Evolutionary conservation across 1,139 yeast genomes (phyloP).

Genomic region (Petasospora fabianii): DNA sequence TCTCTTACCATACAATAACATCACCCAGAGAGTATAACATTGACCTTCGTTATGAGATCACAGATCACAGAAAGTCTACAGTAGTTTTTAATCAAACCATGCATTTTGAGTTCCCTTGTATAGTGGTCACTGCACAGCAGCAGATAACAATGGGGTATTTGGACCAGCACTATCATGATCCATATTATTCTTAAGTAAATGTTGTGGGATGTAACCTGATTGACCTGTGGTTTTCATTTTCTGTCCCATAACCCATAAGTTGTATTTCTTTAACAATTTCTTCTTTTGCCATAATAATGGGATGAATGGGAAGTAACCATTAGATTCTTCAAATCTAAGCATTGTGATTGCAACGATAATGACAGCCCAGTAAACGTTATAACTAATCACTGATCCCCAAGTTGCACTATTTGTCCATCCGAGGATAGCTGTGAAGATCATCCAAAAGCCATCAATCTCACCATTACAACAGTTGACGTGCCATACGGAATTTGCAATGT

Average conservation of each 20-base stretch:
- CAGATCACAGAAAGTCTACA: too few relatives aligned
- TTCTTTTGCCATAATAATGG: constrained; percentile 58
- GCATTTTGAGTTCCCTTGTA: too few relatives aligned
- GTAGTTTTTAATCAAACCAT: too few relatives aligned
- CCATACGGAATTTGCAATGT: constrained; percentile 77
- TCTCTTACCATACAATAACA: too few relatives aligned
- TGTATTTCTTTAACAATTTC: constrained; percentile 42
- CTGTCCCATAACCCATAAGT: constrained; percentile 14
- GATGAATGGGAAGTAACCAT: constrained; percentile 54
- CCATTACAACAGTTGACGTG: constrained; percentile 97
- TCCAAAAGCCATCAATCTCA: constrained; percentile 87
- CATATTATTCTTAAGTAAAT: constrained; percentile 4
- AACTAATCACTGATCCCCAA: constrained; percentile 81
- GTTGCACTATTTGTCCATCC: constrained; percentile 98
- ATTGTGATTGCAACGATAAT: constrained; percentile 50
- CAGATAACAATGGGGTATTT: constrained; percentile 7
- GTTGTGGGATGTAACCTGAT: constrained; percentile 10
- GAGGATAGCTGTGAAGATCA: constrained; percentile 81
- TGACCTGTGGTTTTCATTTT: constrained; percentile 2
- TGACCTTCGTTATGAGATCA: too few relatives aligned
- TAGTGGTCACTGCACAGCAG: too few relatives aligned
- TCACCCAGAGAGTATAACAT: too few relatives aligned
- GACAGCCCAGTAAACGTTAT: constrained; percentile 68
- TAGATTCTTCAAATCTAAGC: constrained; percentile 55
- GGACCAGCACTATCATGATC: not conserved